Conservation (phyloP, 805 yeast species). For the Candida succiphila region DNA sequence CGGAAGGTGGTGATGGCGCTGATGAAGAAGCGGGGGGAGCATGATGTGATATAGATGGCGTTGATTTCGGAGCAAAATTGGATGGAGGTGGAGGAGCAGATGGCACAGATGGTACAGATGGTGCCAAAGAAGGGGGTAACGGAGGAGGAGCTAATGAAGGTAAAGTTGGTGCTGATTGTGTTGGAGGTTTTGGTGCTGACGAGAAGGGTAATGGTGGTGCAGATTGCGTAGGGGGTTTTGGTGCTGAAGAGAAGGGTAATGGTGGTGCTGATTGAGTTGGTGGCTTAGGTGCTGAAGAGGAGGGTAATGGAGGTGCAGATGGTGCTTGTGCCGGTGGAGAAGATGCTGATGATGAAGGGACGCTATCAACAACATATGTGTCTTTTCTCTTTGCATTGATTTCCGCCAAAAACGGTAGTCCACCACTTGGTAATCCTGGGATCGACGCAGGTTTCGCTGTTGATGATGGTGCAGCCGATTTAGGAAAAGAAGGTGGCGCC, state of each 20-base stretch:
- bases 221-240: too few relatives aligned
- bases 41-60: constrained; percentile 32
- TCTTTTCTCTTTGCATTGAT: constrained; percentile 48
- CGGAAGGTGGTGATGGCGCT: constrained; percentile 7
- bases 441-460: constrained; percentile 11
- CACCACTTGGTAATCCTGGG: constrained; percentile 13
- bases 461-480: constrained; percentile 14
- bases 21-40: too few relatives aligned
- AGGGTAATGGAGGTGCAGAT: constrained; percentile 11
- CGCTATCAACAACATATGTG: constrained; percentile 33
- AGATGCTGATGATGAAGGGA: constrained; percentile 9
- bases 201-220: constrained; percentile 9
- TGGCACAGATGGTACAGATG: constrained; percentile 10
- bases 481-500: constrained; percentile 13
- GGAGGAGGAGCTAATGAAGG: constrained; percentile 12
- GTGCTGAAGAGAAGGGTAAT: constrained; percentile 11
- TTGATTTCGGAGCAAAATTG: constrained; percentile 6
- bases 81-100: constrained; percentile 7
- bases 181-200: constrained; percentile 4
- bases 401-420: constrained; percentile 48
- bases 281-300: constrained; percentile 15
- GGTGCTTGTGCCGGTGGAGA: constrained; percentile 9
- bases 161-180: constrained; percentile 10
- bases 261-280: constrained; percentile 13
- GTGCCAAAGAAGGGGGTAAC: constrained; percentile 13